A percentile compares a stretch with the other conserved stretches of the same genome.
These are phyloP conservation scores for Kregervanrija pseudodelftensis DNA, from an alignment of 805 yeast genomes.

Conservation along the genomic window DNA sequence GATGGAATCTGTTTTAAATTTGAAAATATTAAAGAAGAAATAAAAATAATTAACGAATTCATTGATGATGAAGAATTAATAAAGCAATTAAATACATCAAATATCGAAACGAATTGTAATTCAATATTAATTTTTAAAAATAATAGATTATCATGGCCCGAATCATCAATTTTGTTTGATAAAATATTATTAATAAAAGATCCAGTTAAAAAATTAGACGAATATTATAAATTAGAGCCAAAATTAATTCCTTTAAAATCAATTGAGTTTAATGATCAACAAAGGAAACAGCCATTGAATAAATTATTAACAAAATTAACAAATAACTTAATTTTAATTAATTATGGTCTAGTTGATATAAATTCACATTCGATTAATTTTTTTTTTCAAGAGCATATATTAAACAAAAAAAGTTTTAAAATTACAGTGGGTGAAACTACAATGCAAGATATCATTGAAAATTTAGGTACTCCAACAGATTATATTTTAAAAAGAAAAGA, in stretches of 20 bases:
- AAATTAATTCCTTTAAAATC: not conserved
- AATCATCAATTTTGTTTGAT: not conserved
- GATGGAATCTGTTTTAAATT: slow-evolving; percentile 52
- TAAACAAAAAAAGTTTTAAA: slow-evolving; percentile 8
- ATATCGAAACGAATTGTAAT: slow-evolving; percentile 30
- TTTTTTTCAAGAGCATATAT: slow-evolving; percentile 22
- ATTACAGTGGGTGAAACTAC: slow-evolving; percentile 36
- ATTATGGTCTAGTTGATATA: slow-evolving; percentile 5
- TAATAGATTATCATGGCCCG: slow-evolving; percentile 15
- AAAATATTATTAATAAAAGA: not conserved
- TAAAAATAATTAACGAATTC: not conserved
- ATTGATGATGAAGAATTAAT: slow-evolving; percentile 12
- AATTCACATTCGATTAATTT: slow-evolving; percentile 15
- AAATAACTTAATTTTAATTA: not conserved
- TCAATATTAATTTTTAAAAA: slow-evolving; percentile 36
- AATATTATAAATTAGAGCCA: not conserved
- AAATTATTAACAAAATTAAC: slow-evolving; percentile 8
- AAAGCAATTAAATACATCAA: slow-evolving; percentile 19
- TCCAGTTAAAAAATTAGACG: not conserved
- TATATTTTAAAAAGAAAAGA: slow-evolving; percentile 29
- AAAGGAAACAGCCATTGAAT: slow-evolving; percentile 5
- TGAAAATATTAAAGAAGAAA: slow-evolving; percentile 13
- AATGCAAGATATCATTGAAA: slow-evolving; percentile 40
- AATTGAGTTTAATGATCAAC: slow-evolving; percentile 8
- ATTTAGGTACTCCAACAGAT: slow-evolving; percentile 54